Evolutionary conservation across 495 filamentous ascomycete species (phyloP).

Genomic region (Amphirosellinia nigrospora): DNA sequence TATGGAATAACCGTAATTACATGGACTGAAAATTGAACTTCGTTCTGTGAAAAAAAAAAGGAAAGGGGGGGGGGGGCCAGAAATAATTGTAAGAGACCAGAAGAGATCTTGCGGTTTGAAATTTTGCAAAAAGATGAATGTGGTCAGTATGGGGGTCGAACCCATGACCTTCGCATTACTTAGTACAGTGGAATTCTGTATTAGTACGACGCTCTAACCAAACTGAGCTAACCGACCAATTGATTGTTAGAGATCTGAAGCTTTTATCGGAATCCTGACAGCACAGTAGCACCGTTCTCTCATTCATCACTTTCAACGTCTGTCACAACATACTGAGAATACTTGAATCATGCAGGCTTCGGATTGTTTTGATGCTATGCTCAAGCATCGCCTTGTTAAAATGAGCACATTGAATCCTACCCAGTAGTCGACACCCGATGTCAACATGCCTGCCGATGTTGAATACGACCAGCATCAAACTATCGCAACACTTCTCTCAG

Average conservation of each 20-base stretch:
- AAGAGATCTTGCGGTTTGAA: not conserved
- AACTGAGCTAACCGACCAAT: too few relatives aligned
- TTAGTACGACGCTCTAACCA: too few relatives aligned
- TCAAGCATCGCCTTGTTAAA: not conserved
- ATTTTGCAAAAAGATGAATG: not conserved
- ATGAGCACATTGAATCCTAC: not conserved
- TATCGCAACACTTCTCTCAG: not conserved
- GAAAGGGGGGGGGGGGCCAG: not conserved
- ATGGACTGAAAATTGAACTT: not conserved
- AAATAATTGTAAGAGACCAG: not conserved
- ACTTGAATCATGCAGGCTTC: not conserved
- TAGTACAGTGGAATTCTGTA: too few relatives aligned
- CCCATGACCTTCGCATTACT: too few relatives aligned
- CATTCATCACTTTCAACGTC: not conserved
- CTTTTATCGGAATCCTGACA: not conserved
- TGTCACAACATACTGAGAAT: not conserved
- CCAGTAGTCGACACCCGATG: not conserved
- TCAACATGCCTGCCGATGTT: not conserved
- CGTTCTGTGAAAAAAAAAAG: not conserved
- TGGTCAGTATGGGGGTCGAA: too few relatives aligned
- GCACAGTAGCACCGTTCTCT: not conserved
- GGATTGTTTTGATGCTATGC: not conserved
- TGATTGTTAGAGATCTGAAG: not conserved
- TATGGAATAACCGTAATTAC: not conserved
- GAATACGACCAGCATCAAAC: not conserved